Evolutionary conservation across 768 basidiomycete genomes (phyloP).

Genomic region (Hygrocybe coccinea): DNA sequence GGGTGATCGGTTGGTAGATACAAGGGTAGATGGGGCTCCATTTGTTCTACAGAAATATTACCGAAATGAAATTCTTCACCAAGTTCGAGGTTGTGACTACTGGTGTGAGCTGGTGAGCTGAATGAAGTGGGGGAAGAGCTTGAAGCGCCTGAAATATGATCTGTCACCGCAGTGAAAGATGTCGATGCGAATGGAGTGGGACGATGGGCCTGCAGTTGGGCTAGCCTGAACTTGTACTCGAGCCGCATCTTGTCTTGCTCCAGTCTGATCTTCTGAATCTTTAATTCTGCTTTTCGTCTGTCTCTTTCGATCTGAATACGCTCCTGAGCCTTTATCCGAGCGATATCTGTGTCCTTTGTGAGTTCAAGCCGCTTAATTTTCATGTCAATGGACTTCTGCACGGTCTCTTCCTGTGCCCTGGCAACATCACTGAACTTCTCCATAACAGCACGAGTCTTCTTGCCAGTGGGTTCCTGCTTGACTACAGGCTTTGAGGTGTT

Average conservation of each 20-base stretch:
- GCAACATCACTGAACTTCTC: conserved; percentile 10
- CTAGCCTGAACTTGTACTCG: not conserved
- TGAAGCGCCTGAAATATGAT: not conserved
- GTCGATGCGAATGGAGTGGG: not conserved
- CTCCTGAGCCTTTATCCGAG: conserved; percentile 4
- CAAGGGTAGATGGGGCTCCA: not conserved
- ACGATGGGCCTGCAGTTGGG: not conserved
- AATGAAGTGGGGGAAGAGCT: not conserved
- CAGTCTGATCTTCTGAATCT: conserved; percentile 1
- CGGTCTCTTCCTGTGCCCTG: conserved; percentile 12
- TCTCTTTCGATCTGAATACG: conserved; percentile 1
- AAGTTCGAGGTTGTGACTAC: not conserved
- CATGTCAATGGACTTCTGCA: conserved; percentile 10
- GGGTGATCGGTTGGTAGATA: not conserved
- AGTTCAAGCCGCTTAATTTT: conserved; percentile 4
- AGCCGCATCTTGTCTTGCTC: not conserved
- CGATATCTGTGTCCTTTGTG: conserved; percentile 1
- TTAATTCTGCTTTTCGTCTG: not conserved
- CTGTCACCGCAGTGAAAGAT: not conserved
- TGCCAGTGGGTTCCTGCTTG: not conserved
- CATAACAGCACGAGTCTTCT: not conserved
- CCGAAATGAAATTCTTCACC: not conserved
- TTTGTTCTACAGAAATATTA: not conserved
- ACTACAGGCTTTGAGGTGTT: conserved; percentile 4
- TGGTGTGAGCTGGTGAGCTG: not conserved